A percentile compares a stretch with the other conserved stretches of the same genome.
These are phyloP conservation scores for Penstemon barbatus DNA, from an alignment of 257 asterid species.

Conservation along the genomic window DNA sequence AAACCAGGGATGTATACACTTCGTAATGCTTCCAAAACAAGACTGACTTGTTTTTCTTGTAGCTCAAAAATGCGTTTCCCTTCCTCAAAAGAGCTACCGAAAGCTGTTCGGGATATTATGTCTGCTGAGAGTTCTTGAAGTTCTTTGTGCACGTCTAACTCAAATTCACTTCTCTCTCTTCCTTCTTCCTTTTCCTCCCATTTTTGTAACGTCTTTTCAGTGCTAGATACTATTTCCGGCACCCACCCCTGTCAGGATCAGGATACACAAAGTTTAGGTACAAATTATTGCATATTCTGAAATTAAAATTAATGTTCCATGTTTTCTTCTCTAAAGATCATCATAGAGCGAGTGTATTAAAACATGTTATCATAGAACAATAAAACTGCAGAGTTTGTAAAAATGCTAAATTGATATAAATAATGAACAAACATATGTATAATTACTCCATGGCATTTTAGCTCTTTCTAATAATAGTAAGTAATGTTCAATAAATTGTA, in stretches of 20 bases:
- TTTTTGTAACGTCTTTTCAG: constrained; percentile 37
- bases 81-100: constrained; percentile 58
- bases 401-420: no score
- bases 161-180: constrained; percentile 46
- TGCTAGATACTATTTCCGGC: constrained; percentile 57
- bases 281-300: background rate
- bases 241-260: constrained; percentile 51
- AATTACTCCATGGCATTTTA: no score
- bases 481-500: no score
- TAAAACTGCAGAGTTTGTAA: no score
- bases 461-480: no score
- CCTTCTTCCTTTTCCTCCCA: constrained; percentile 52
- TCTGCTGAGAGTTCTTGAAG: constrained; percentile 64
- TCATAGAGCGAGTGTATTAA: no score
- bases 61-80: constrained; percentile 51
- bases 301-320: background rate
- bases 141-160: constrained; percentile 51
- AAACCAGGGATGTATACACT: constrained; percentile 59
- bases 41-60: constrained; percentile 48
- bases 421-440: no score
- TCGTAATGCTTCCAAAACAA: constrained; percentile 45
- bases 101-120: constrained; percentile 58
- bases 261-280: background rate
- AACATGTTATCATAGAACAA: no score
- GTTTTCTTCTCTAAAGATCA: background rate